Conservation (phyloP, 495 filamentous ascomycete genomes). For the Corynascus novoguineensis region DNA sequence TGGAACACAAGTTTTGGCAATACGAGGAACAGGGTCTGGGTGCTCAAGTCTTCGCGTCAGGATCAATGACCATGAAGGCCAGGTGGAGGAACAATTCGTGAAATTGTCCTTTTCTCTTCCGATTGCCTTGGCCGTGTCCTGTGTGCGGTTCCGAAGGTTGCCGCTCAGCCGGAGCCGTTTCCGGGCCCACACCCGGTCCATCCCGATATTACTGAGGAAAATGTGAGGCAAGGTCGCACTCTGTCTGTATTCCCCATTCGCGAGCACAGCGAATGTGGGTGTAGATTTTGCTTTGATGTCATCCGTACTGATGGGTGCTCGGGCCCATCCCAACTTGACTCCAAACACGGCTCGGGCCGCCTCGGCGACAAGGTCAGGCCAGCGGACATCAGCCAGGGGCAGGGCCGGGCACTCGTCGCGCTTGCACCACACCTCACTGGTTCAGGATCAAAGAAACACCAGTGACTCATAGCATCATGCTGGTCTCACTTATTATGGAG, state of each 20-base stretch:
- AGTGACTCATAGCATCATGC: not conserved
- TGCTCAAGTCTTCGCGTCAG: too few species aligned
- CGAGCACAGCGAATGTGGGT: too few species aligned
- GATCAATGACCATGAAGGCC: not conserved
- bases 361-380: not conserved
- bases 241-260: too few species aligned
- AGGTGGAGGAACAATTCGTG: not conserved
- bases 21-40: too few species aligned
- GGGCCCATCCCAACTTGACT: not conserved
- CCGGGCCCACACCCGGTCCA: not conserved
- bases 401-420: not conserved
- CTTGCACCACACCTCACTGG: too few species aligned
- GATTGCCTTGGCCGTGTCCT: too few species aligned
- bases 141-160: not conserved
- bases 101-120: too few species aligned
- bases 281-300: too few species aligned
- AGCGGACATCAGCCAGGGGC: not conserved
- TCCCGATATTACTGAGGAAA: not conserved
- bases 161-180: not conserved
- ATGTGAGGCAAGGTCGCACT: not conserved
- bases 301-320: not conserved
- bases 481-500: too few species aligned
- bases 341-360: slow-evolving; percentile 1
- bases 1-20: too few species aligned
- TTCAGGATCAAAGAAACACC: not conserved